Conservation (phyloP, 805 yeast species). For the Spathaspora passalidarum region DNA sequence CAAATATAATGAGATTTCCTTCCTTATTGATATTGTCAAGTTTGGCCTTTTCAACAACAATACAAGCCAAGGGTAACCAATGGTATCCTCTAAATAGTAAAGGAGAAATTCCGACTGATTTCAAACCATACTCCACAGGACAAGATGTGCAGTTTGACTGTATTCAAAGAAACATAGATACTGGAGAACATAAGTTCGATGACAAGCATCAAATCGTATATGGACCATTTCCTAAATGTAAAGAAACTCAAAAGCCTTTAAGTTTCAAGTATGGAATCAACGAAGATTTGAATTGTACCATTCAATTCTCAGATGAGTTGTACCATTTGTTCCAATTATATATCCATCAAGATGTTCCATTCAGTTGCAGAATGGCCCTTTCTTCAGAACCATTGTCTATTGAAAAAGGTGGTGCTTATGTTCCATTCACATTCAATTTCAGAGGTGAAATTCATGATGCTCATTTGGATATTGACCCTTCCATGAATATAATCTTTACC, state of each 20-base stretch:
- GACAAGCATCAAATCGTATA: conserved; percentile 57
- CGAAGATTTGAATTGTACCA: conserved; percentile 57
- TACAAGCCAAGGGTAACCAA: conserved; percentile 17
- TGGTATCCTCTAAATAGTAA: conserved; percentile 37
- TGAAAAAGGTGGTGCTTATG: conserved; percentile 41
- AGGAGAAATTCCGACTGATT: conserved; percentile 33
- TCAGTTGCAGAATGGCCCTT: conserved; percentile 62
- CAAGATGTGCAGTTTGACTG: conserved; percentile 54
- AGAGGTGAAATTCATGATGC: conserved; percentile 66
- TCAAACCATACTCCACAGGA: conserved; percentile 35
- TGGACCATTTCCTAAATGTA: conserved; percentile 57
- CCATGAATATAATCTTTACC: conserved; percentile 50
- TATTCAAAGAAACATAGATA: conserved; percentile 64
- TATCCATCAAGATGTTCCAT: conserved; percentile 75
- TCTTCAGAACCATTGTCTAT: conserved; percentile 41
- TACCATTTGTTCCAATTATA: conserved; percentile 74
- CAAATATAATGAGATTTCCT: conserved; percentile 9
- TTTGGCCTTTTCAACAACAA: not conserved
- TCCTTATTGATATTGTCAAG: conserved; percentile 1
- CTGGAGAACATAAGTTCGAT: conserved; percentile 74
- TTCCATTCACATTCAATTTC: conserved; percentile 62
- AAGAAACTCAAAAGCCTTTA: conserved; percentile 62
- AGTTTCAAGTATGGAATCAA: conserved; percentile 50
- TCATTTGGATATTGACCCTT: conserved; percentile 64
- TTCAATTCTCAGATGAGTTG: conserved; percentile 58